Evolutionary conservation across 192 early-diverging fungal genomes (phyloP).

Genomic region (Entomortierella parvispora): DNA sequence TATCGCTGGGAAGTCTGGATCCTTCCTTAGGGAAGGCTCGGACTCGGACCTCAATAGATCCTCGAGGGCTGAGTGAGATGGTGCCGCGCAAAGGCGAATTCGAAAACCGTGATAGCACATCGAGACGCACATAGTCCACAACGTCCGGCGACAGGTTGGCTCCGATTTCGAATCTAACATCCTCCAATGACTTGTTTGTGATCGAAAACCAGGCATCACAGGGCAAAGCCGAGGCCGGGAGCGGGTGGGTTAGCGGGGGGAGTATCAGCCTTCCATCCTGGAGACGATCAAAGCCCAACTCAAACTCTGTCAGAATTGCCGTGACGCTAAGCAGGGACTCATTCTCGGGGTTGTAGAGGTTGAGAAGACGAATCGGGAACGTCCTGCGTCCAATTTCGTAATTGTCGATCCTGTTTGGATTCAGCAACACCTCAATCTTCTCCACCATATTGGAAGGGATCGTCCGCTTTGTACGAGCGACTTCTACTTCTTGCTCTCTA

Average conservation of each 20-base stretch:
- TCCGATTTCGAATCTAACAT: conserved; percentile 82
- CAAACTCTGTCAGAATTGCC: conserved; percentile 73
- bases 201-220: conserved; percentile 89
- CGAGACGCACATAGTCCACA: conserved; percentile 67
- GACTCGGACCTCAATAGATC: conserved; percentile 74
- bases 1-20: conserved; percentile 63
- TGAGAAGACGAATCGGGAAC: conserved; percentile 66
- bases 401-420: conserved; percentile 67
- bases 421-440: conserved; percentile 67
- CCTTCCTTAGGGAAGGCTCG: conserved; percentile 73
- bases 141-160: conserved; percentile 71
- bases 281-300: conserved; percentile 80
- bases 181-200: conserved; percentile 77
- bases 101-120: conserved; percentile 82
- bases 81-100: conserved; percentile 81
- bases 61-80: conserved; percentile 71
- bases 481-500: not conserved
- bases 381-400: conserved; percentile 58
- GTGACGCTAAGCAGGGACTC: conserved; percentile 59
- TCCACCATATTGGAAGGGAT: conserved; percentile 48
- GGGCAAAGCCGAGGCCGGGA: conserved; percentile 60
- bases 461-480: conserved; percentile 24
- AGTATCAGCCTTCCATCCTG: conserved; percentile 72
- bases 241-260: conserved; percentile 77
- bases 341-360: conserved; percentile 75